These are phyloP conservation scores for Termitomyces sp. DNA, from an alignment of 768 basidiomycete species.

Conservation along the genomic window DNA sequence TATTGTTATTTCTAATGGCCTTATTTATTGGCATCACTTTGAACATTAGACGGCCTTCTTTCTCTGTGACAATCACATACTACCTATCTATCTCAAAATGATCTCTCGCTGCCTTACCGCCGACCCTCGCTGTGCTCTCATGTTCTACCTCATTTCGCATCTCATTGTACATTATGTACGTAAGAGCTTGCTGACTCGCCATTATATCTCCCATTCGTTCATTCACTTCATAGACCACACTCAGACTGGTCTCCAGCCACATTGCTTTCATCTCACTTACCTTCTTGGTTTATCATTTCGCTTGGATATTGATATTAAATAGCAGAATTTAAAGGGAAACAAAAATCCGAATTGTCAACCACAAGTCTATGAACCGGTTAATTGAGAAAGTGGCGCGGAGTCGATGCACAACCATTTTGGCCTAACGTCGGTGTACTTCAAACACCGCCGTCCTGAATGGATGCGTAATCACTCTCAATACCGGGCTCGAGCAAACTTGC, in stretches of 20 bases:
- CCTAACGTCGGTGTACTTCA: not conserved
- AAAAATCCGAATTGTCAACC: slow-evolving; percentile 5
- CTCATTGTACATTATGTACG: slow-evolving; percentile 14
- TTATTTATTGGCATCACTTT: slow-evolving; percentile 12
- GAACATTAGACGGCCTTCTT: slow-evolving; percentile 1
- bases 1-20: slow-evolving; percentile 6
- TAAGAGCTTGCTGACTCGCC: slow-evolving; percentile 1
- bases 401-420: not conserved
- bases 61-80: not conserved
- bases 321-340: not conserved
- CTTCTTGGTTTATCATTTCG: not conserved
- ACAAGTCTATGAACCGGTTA: not conserved
- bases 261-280: not conserved
- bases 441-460: slow-evolving; percentile 62
- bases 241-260: not conserved
- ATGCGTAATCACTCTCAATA: slow-evolving; percentile 87
- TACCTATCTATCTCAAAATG: not conserved
- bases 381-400: not conserved
- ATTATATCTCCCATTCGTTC: not conserved
- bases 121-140: slow-evolving; percentile 12
- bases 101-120: not conserved
- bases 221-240: not conserved
- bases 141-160: slow-evolving; percentile 5
- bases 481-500: slow-evolving; percentile 91
- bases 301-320: slow-evolving; percentile 3